Evolutionary conservation across 2,329 filamentous ascomycete genomes (phyloP).

Genomic region (Cladosporium sp.): DNA sequence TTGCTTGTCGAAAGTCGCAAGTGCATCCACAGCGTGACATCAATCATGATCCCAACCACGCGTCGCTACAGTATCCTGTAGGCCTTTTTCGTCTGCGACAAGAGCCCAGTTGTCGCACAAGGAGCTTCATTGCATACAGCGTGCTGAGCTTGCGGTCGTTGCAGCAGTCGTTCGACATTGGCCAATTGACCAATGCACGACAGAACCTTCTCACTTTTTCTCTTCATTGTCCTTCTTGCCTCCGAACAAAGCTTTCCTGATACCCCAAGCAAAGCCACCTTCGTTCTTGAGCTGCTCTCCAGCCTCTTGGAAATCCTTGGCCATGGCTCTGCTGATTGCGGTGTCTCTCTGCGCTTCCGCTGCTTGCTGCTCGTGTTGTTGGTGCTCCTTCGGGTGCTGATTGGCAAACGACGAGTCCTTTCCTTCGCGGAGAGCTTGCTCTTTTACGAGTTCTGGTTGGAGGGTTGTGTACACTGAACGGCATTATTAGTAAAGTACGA

Average conservation of each 20-base stretch:
- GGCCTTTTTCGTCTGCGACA: too few relatives aligned
- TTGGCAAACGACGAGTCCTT: not conserved
- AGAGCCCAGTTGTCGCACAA: too few relatives aligned
- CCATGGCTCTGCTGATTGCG: conserved; percentile 9
- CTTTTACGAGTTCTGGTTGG: conserved; percentile 6
- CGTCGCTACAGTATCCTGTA: too few relatives aligned
- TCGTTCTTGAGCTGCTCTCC: not conserved
- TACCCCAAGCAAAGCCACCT: conserved; percentile 8
- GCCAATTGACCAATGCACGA: too few relatives aligned
- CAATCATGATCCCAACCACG: too few relatives aligned
- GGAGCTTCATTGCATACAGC: too few relatives aligned
- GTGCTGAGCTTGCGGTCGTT: too few relatives aligned
- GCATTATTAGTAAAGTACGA: not conserved
- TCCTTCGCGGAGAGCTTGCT: conserved; percentile 2
- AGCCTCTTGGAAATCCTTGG: conserved; percentile 8
- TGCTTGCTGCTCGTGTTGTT: not conserved
- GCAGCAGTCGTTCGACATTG: too few relatives aligned
- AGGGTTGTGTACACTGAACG: conserved; percentile 1
- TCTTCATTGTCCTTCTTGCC: not conserved
- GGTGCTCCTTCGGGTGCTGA: not conserved
- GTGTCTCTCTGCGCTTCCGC: conserved; percentile 1
- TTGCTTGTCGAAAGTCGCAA: too few relatives aligned
- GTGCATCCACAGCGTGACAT: too few relatives aligned
- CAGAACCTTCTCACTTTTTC: not conserved
- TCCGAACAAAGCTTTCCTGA: conserved; percentile 6